Conservation (phyloP, 2,329 filamentous ascomycete species). For the Alternaria tenuissima region DNA sequence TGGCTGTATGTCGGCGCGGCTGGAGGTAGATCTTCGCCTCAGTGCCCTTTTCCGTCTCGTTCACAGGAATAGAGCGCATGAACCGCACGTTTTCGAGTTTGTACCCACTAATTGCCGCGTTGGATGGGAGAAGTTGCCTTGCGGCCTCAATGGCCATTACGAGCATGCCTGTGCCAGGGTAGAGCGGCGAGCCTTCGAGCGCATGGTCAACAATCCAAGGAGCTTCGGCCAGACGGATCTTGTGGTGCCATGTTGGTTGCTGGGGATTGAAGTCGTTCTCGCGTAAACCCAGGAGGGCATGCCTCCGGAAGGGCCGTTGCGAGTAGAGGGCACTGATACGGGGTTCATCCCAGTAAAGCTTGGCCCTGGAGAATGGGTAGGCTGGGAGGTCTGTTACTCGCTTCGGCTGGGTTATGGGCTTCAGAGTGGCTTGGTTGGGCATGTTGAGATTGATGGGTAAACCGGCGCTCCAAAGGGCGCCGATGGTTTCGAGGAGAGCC, state of each 20-base stretch:
- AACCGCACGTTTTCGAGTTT: conserved; percentile 16
- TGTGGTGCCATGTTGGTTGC: conserved; percentile 55
- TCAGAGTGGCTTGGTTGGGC: conserved; percentile 12
- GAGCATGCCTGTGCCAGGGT: conserved; percentile 46
- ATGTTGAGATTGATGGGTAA: conserved; percentile 12
- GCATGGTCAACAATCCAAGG: conserved; percentile 61
- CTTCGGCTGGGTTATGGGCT: conserved; percentile 7
- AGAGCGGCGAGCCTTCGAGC: conserved; percentile 41
- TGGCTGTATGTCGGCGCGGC: conserved; percentile 14
- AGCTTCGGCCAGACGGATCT: conserved; percentile 51
- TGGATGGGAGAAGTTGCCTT: conserved; percentile 18
- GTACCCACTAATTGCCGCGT: conserved; percentile 13
- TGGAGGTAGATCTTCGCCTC: conserved; percentile 14
- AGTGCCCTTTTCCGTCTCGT: conserved; percentile 12
- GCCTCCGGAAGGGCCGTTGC: conserved; percentile 26
- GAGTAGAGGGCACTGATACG: conserved; percentile 10
- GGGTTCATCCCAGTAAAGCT: conserved; percentile 31
- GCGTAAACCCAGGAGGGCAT: conserved; percentile 28
- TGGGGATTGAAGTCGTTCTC: conserved; percentile 27
- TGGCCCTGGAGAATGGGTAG: conserved; percentile 42
- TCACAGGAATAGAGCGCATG: conserved; percentile 17
- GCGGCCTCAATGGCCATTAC: conserved; percentile 46
- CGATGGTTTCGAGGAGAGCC: conserved; percentile 7
- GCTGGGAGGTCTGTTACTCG: conserved; percentile 11
- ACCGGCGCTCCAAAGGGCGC: conserved; percentile 9